Evolutionary conservation across 768 basidiomycete species (phyloP), one percentile per base, ranked within the genome.

Genomic region (Pulveroboletus sp.): DNA sequence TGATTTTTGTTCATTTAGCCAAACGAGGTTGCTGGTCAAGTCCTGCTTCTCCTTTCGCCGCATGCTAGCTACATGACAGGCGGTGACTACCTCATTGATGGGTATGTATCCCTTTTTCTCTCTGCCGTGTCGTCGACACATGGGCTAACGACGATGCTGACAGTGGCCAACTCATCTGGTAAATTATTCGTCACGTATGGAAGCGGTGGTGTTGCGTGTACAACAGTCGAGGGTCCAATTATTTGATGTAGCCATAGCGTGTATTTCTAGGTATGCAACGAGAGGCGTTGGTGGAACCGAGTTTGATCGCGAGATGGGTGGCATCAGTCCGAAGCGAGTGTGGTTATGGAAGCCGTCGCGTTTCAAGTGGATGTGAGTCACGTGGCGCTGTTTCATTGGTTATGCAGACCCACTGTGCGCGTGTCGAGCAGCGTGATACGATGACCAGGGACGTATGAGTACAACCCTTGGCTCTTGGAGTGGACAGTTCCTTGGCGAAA

Each of bases 21-120:
- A 5, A 58, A 76, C 7, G 83, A 84, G 56, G 80, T 84, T 57
- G 68, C 76, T 0, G 77, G 74, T 3, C 82, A 80, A 56, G 73
- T 76, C 0, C 52, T 84, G 33, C 66, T 82, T 2, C 68, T 84
- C 3, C 73, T 84, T 13, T 79, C 78, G 5, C 67, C 74, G 0
- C 63, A 76, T 36, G 75, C 76, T 0, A 72, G 72, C 39, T 83
- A 82, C 56, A 79, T 79, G 79, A 81, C 80, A 5, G 80, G 80
- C 8, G 72, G 72, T 0, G 81, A 82, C 52, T 76, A 79, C 49
- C 72, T 79, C 46, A 63, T 82, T 8, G 80, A 82, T 47, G 80
- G 80, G 79, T 81, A 48, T 10, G 78, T 65, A 17, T 35, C 17
- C 0, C 21, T 21, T 5, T 24, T 11, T 0, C 17, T 5, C 8